Base-by-base conservation (phyloP, 1,284 basidiomycete species). In the Ustilago crameri region DNA sequence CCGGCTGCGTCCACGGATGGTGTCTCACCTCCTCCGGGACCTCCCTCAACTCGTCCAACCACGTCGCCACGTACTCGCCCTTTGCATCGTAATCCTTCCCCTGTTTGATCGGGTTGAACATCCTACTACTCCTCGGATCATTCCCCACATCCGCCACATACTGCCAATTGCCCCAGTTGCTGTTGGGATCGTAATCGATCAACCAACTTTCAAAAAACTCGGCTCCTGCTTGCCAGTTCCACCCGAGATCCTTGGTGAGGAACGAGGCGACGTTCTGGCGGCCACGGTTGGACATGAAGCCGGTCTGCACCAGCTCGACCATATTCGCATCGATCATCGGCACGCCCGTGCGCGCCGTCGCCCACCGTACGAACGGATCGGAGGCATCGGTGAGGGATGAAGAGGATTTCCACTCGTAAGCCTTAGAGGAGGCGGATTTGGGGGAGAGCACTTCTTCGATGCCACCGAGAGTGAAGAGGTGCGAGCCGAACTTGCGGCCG, bases 241-340 rank as follows among this genome's bases (percentile, higher is more conserved):
- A 78, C 30, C 69, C 63, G 2, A 80, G 50, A 55, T 79, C 77
- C 44, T 80, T 79, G 46, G 74, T 76, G 9, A 80, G 52, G 46
- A 79, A 74, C 14, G 38, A 51, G 4, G 77, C 76, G 20, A 79
- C 77, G 46, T 79, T 80, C 41, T 80, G 76, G 5, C 76, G 52
- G 9, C 75, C 78, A 8, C 78, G 61, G 74, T 88, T 88, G 56
- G 84, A 85, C 85, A 87, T 87, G 78, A 87, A 87, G n/a, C 87
- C 78, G n/a, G 78, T 80, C 34, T 76, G 55, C 24, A 75, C 70
- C 14, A 80, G 56, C 53, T 80, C 78, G 30, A 52, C 48, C 67
- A 74, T 77, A 50, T 79, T 79, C 35, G 78, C 78, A 38, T 80
- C 78, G 50, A 80, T 77, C 43, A 80, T 38, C 1, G 78, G 78